Percentiles rank a stretch among this genome's conserved stretches.
These are phyloP conservation scores for Xylariaceae sp. DNA, from an alignment of 2,329 filamentous ascomycete species.

Conservation along the genomic window DNA sequence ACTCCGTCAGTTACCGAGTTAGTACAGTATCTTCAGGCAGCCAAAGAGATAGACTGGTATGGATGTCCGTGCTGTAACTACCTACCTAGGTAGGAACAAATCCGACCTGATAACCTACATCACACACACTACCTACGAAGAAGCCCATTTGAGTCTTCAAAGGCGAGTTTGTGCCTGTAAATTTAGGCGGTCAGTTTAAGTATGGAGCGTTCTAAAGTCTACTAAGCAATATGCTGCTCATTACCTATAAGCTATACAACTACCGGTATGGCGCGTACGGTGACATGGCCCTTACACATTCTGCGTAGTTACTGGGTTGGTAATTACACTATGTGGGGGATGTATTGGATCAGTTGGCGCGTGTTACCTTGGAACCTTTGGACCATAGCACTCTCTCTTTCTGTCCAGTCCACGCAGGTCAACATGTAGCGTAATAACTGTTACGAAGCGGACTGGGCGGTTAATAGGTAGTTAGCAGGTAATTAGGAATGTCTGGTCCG, in stretches of 20 bases:
- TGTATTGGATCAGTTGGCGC: not conserved
- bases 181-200: not conserved
- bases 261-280: no score
- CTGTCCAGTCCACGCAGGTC: not conserved
- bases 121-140: no score
- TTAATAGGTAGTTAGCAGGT: not conserved
- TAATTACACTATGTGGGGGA: not conserved
- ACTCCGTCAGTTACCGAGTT: no score
- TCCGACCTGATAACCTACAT: no score
- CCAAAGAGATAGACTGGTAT: no score
- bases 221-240: no score
- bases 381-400: no score
- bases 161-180: not conserved
- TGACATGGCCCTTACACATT: not conserved
- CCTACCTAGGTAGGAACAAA: no score
- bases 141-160: not conserved
- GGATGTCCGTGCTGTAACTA: no score
- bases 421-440: not conserved
- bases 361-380: not conserved
- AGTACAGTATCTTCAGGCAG: no score
- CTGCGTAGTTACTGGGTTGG: not conserved
- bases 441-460: not conserved
- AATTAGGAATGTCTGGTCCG: not conserved
- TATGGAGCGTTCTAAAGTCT: no score
- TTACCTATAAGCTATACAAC: no score